These are phyloP conservation scores for Neurospora sp. DNA, from an alignment of 495 filamentous ascomycete genomes.

Conservation along the genomic window DNA sequence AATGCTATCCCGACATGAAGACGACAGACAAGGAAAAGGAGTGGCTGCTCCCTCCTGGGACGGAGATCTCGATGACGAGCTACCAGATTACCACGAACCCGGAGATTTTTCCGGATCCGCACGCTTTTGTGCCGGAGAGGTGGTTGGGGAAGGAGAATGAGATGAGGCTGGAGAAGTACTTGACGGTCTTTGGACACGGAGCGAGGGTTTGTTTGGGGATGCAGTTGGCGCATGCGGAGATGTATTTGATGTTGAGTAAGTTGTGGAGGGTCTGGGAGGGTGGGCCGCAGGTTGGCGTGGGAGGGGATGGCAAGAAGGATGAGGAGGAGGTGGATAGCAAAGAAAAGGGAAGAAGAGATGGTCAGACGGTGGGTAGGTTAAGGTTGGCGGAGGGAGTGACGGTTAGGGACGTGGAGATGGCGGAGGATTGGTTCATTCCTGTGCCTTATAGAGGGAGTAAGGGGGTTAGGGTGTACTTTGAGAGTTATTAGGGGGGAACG, in stretches of 20 bases:
- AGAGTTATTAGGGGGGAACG: neutral
- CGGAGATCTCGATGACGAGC: slow-evolving; percentile 31
- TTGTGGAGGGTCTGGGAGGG: slow-evolving; percentile 11
- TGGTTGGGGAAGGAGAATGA: slow-evolving; percentile 27
- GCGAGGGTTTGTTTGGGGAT: slow-evolving; percentile 3
- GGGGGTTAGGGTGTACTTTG: neutral
- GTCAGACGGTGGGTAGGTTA: neutral
- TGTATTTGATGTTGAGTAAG: slow-evolving; percentile 6
- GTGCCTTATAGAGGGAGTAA: neutral
- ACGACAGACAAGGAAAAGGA: neutral
- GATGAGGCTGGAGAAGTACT: neutral
- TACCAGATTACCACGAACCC: slow-evolving; percentile 31
- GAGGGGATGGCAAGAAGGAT: neutral
- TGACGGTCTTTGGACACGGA: slow-evolving; percentile 4
- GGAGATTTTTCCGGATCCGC: slow-evolving; percentile 32
- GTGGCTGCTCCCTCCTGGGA: slow-evolving; percentile 5
- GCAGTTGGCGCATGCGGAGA: slow-evolving; percentile 6
- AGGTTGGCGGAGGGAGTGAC: slow-evolving; percentile 9
- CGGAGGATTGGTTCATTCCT: slow-evolving; percentile 16
- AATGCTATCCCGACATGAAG: neutral
- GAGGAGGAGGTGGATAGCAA: neutral
- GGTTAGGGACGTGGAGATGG: slow-evolving; percentile 10
- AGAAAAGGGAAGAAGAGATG: neutral
- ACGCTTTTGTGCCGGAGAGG: slow-evolving; percentile 34
- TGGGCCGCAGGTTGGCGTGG: neutral